Conservation (phyloP, 352 stramenopile species). For the Halophytophthora polymorphica region DNA sequence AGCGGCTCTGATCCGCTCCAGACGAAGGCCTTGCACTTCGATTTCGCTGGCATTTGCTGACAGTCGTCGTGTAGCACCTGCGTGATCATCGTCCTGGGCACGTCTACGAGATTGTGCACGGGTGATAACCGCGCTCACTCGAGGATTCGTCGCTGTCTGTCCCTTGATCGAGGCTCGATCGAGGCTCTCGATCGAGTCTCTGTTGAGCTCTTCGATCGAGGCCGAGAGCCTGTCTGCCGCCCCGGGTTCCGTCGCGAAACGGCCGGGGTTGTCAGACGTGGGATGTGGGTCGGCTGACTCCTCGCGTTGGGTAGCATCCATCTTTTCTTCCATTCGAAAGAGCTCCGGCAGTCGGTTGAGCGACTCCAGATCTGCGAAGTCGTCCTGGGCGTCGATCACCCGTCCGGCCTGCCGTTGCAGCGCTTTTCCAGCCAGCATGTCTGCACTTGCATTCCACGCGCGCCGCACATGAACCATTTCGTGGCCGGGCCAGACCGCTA, state of each 20-base stretch:
- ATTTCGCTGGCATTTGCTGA: too few species aligned
- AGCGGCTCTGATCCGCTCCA: conserved; percentile 1
- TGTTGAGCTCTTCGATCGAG: not conserved
- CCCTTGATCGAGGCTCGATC: too few species aligned
- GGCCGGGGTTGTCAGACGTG: too few species aligned
- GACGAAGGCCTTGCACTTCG: conserved; percentile 1
- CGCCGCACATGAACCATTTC: conserved; percentile 2
- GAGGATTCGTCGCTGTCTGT: too few species aligned
- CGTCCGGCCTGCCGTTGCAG: conserved; percentile 1
- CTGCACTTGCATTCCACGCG: conserved; percentile 5
- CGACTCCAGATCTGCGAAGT: not conserved
- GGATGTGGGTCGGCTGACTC: too few species aligned
- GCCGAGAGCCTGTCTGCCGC: not conserved
- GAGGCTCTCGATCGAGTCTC: too few species aligned
- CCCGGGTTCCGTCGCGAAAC: not conserved
- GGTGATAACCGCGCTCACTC: too few species aligned
- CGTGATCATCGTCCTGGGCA: too few species aligned
- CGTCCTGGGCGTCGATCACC: not conserved
- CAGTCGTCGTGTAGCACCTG: too few species aligned
- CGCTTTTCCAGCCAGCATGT: conserved; percentile 3
- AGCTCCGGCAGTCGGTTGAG: not conserved
- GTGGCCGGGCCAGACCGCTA: not conserved
- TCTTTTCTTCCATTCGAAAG: too few species aligned
- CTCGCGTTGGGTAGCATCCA: too few species aligned
- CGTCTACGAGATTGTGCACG: too few species aligned